Percentiles rank a stretch among this genome's conserved stretches.
Evolutionary conservation across 495 filamentous ascomycete genomes (phyloP).

Genomic region (Ramalina intermedia): DNA sequence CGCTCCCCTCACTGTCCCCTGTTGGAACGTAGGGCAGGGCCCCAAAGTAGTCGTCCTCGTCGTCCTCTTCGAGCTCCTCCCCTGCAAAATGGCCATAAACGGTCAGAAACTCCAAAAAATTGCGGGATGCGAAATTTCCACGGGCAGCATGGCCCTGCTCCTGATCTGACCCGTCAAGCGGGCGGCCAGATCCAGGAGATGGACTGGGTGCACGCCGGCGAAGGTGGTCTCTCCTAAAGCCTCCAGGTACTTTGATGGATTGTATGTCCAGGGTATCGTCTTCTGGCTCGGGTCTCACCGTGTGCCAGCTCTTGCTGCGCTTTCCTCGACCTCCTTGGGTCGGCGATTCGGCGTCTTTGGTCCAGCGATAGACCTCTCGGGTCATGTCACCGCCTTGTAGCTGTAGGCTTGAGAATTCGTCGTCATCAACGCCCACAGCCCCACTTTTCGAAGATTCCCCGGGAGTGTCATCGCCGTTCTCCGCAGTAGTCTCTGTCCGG

Average conservation of each 20-base stretch:
- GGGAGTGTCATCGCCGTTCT: slow-evolving; percentile 20
- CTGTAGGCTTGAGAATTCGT: slow-evolving; percentile 83
- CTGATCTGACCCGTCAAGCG: slow-evolving; percentile 19
- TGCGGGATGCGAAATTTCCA: slow-evolving; percentile 59
- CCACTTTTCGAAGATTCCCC: slow-evolving; percentile 25
- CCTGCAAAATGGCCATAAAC: slow-evolving; percentile 96
- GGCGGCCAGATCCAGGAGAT: slow-evolving; percentile 26
- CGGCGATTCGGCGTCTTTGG: slow-evolving; percentile 57
- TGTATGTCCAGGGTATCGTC: slow-evolving; percentile 68
- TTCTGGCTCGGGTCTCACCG: slow-evolving; percentile 60
- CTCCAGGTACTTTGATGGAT: slow-evolving; percentile 80
- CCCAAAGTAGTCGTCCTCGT: slow-evolving; percentile 84
- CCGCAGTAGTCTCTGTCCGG: slow-evolving; percentile 23
- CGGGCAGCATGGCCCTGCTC: neutral
- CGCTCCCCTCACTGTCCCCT: slow-evolving; percentile 31
- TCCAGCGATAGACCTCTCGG: slow-evolving; percentile 85
- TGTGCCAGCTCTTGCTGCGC: slow-evolving; percentile 75
- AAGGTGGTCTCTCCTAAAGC: slow-evolving; percentile 81
- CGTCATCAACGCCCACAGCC: slow-evolving; percentile 41
- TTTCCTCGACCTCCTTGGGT: slow-evolving; percentile 30
- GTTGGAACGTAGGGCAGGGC: slow-evolving; percentile 43
- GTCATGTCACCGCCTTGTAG: slow-evolving; percentile 92
- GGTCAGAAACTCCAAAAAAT: slow-evolving; percentile 88
- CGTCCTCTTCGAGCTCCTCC: slow-evolving; percentile 89
- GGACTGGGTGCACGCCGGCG: slow-evolving; percentile 51